Evolutionary conservation across 2,329 filamentous ascomycete genomes (phyloP).

Genomic region (Hymenoscyphus scutula): DNA sequence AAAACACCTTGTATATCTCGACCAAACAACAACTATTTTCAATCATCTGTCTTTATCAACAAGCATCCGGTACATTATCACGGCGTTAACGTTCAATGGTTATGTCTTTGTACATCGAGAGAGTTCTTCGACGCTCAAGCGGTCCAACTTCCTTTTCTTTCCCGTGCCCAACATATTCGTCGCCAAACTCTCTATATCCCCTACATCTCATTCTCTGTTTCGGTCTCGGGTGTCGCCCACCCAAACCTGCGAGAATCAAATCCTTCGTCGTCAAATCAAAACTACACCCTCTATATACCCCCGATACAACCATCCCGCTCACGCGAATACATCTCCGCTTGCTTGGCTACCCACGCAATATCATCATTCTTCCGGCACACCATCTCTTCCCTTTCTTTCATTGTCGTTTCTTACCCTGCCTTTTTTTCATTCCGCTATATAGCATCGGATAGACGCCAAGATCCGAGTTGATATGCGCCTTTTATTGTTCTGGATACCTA

Average conservation of each 20-base stretch:
- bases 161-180: neutral
- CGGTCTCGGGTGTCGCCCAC: too few relatives aligned
- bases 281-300: conserved; percentile 28
- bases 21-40: conserved; percentile 13
- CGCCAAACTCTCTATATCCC: neutral
- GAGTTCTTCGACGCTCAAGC: too few relatives aligned
- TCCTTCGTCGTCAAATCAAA: neutral
- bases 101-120: conserved; percentile 16
- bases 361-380: neutral
- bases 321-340: conserved; percentile 28
- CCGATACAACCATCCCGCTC: conserved; percentile 32
- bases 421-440: neutral
- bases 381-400: neutral
- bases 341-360: conserved; percentile 3
- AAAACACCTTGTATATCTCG: conserved; percentile 18
- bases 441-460: too few relatives aligned
- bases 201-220: neutral
- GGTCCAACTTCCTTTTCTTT: neutral
- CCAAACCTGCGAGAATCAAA: neutral
- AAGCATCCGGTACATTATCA: conserved; percentile 15
- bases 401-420: neutral
- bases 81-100: conserved; percentile 16
- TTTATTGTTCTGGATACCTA: too few relatives aligned
- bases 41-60: conserved; percentile 21
- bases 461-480: too few relatives aligned